phyloP scores from a whole-genome alignment of 768 basidiomycete genomes.

The Tricholomella constricta region DNA sequence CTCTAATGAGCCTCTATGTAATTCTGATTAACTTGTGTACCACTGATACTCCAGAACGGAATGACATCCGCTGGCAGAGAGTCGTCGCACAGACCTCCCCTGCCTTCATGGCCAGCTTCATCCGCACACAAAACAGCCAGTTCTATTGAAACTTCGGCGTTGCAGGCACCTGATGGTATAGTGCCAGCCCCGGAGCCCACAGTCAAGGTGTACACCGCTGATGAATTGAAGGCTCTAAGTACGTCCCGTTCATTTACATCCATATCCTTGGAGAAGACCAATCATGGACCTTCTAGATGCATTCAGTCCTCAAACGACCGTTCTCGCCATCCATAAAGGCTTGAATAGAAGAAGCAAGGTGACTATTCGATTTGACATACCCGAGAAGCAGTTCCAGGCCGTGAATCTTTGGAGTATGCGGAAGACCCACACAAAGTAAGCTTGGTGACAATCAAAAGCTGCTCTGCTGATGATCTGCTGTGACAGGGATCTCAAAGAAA shows the following conservation, averaged over 20 bases:
- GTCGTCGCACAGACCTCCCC: not conserved
- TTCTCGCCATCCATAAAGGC: slow-evolving; percentile 16
- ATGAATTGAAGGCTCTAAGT: slow-evolving; percentile 3
- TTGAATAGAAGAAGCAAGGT: slow-evolving; percentile 9
- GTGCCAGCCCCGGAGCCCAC: not conserved
- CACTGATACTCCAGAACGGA: not conserved
- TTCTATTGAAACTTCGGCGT: not conserved
- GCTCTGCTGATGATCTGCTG: not conserved
- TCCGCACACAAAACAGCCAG: not conserved
- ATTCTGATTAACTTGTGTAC: too few relatives aligned
- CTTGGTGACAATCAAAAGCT: slow-evolving; percentile 3
- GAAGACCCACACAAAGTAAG: slow-evolving; percentile 34
- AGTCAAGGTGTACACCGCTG: not conserved
- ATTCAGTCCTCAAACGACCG: slow-evolving; percentile 21
- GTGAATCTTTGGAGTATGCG: slow-evolving; percentile 42
- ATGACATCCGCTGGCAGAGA: not conserved
- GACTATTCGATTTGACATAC: slow-evolving; percentile 24
- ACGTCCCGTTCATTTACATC: slow-evolving; percentile 1
- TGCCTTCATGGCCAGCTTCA: not conserved
- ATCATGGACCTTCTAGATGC: slow-evolving; percentile 12
- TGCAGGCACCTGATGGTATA: not conserved
- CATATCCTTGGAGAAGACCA: slow-evolving; percentile 2
- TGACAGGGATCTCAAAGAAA: slow-evolving; percentile 33
- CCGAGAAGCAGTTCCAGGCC: slow-evolving; percentile 24
- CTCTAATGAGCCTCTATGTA: not conserved